Conservation (phyloP, 768 basidiomycete genomes). For the Serendipita indica region DNA sequence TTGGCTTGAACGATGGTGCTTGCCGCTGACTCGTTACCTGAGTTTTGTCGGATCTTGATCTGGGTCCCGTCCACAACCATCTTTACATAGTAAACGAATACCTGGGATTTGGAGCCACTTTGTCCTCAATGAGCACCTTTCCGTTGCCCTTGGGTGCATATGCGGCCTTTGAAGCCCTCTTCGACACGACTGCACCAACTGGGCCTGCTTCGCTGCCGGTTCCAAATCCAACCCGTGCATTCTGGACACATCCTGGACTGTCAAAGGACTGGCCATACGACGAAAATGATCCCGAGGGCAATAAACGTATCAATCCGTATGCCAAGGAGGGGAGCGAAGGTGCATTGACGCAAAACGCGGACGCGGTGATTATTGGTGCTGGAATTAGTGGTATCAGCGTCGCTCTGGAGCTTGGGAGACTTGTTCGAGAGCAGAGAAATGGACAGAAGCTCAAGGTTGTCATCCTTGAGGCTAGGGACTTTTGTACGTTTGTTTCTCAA, state of each 20-base stretch:
- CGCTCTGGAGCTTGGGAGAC: conserved; percentile 52
- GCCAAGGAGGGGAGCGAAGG: conserved; percentile 52
- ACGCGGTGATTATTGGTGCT: conserved; percentile 66
- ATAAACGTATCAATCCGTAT: conserved; percentile 40
- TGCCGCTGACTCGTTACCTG: no score
- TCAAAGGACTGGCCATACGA: conserved; percentile 13
- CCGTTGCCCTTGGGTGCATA: conserved; percentile 7
- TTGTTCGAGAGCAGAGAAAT: conserved; percentile 28
- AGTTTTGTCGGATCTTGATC: no score
- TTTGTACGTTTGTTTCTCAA: conserved; percentile 42
- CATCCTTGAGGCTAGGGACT: conserved; percentile 71
- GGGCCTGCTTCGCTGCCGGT: conserved; percentile 33
- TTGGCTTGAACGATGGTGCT: neutral
- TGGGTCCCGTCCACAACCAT: neutral
- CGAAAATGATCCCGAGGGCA: neutral
- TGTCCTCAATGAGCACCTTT: conserved; percentile 17
- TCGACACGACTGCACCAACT: neutral
- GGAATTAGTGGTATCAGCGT: conserved; percentile 65
- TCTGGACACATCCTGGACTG: conserved; percentile 48
- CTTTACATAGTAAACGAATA: no score
- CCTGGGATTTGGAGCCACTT: no score
- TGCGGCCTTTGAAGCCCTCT: conserved; percentile 1
- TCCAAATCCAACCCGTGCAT: conserved; percentile 49
- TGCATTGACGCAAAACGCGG: conserved; percentile 34
- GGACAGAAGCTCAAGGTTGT: conserved; percentile 32